Evolutionary conservation across 192 early-diverging fungal genomes (phyloP).

Genomic region (Entophlyctis helioformis): DNA sequence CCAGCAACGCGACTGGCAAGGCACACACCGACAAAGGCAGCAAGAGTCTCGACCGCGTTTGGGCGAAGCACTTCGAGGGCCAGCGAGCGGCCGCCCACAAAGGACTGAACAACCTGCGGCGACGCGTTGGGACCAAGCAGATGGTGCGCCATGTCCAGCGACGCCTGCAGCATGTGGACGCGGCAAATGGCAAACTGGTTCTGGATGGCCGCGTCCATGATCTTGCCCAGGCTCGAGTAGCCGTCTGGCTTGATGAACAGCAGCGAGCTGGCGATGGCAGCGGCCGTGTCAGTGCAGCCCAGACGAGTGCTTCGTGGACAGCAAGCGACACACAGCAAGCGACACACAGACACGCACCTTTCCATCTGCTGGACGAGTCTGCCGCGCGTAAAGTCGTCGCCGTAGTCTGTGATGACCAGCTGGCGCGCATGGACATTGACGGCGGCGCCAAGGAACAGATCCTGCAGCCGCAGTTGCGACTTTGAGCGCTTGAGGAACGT

Average conservation of each 20-base stretch:
- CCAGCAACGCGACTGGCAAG: no score
- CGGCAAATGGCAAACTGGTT: constrained; percentile 23
- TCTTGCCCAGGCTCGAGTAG: constrained; percentile 17
- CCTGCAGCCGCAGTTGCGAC: constrained; percentile 19
- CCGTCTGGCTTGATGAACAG: constrained; percentile 32
- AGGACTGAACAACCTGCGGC: constrained; percentile 8
- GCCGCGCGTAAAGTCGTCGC: constrained; percentile 35
- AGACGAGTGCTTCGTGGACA: no score
- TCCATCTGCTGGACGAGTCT: constrained; percentile 24
- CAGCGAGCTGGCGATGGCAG: constrained; percentile 18
- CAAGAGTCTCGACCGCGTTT: constrained; percentile 8
- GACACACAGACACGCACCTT: constrained; percentile 21
- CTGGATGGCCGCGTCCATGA: constrained; percentile 22
- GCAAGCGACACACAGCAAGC: no score
- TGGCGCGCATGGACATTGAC: constrained; percentile 39
- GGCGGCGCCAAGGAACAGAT: constrained; percentile 38
- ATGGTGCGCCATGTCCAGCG: no score
- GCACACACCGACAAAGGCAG: no score
- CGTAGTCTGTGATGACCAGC: constrained; percentile 32
- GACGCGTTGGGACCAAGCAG: no score
- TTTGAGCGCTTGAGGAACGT: constrained; percentile 43
- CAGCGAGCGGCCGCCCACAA: constrained; percentile 7
- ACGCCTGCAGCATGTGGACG: constrained; percentile 17
- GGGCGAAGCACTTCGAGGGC: constrained; percentile 21
- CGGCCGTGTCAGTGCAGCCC: no score